Base-by-base conservation (phyloP, 2,329 filamentous ascomycete species). In the Pestalotiopsis sp. region DNA sequence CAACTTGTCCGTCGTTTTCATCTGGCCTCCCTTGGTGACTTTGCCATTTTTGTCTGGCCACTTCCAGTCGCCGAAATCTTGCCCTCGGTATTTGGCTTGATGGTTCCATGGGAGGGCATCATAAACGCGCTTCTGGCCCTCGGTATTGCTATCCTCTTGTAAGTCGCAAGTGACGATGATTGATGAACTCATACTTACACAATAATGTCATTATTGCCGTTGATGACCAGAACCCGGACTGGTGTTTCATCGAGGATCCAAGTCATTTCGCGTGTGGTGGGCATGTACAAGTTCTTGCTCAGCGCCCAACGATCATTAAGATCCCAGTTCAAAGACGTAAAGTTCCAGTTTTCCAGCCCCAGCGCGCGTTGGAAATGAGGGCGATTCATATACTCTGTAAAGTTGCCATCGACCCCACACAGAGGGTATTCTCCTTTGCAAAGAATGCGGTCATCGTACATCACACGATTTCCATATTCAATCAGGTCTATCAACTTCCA, bases 91-190 rank as follows among this genome's bases (percentile, higher is more conserved):
- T 64, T 52, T 62, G 36, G 69, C 67, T 25, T 70, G 69, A 5
- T 68, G 69, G 11, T 55, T 62, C 69, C 69, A 70, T 7, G 59
- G 17, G 4, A 66, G 45, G 12, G 36, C 38, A 27, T 70, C 69
- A 38, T 70, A 70, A 9, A 68, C 69, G 23, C 69, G 27, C 64
- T 70, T 70, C 3, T 66, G 64, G 1, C 69, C 69, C 61, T 70
- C 69, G 11, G 69, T 70, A 13, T 68, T 70, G 9, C 69, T 70
- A 25, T 20, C 4, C 2, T 12, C 11, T 14, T n/a, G n/a, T 20
- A 6, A n/a, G 25, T 57, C 25, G 17, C 2, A 52, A n/a, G 13
- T 52, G 20, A 52, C 13, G 57, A 63, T 39, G 9, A 61, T 3
- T 67, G 11, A 11, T 66, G 9, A 12, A 31, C 14, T 17, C 12